Conservation (phyloP, 768 basidiomycete genomes). For the Amanita molliuscula region DNA sequence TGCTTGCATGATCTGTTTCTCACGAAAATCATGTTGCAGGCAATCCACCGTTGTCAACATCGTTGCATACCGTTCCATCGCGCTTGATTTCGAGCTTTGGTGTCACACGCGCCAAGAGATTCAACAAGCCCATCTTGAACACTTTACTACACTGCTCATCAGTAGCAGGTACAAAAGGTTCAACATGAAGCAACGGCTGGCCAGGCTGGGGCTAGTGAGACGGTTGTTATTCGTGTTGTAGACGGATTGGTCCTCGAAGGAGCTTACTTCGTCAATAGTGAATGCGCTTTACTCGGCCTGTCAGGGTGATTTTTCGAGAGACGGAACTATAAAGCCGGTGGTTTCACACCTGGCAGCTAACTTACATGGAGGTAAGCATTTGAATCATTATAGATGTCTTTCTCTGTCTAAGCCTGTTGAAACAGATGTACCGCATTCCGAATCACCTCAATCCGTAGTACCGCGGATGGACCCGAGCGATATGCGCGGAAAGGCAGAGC, state of each 20-base stretch:
- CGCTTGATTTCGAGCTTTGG: constrained; percentile 90
- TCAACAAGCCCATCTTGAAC: constrained; percentile 71
- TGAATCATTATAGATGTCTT: neutral
- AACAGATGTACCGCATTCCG: neutral
- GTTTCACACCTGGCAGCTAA: constrained; percentile 81
- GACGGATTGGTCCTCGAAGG: constrained; percentile 61
- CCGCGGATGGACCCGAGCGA: constrained; percentile 42
- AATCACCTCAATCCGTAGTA: constrained; percentile 47
- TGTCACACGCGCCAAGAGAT: constrained; percentile 59
- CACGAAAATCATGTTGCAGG: constrained; percentile 25
- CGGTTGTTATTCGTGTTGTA: constrained; percentile 78
- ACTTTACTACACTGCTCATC: constrained; percentile 67
- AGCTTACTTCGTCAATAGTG: constrained; percentile 38
- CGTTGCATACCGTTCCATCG: constrained; percentile 72
- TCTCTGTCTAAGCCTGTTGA: neutral
- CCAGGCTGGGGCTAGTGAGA: constrained; percentile 61
- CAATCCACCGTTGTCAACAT: constrained; percentile 77
- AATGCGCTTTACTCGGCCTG: constrained; percentile 53
- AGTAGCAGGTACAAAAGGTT: constrained; percentile 68
- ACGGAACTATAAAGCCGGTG: constrained; percentile 74
- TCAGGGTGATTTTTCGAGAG: constrained; percentile 57
- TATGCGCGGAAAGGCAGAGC: constrained; percentile 51
- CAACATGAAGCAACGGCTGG: constrained; percentile 65
- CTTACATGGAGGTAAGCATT: constrained; percentile 50
- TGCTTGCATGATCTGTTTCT: neutral